A percentile compares a stretch with the other conserved stretches of the same genome.
These are phyloP conservation scores for Pelargonium hybrid DNA, from an alignment of 441 rosid genomes.

Conservation along the genomic window DNA sequence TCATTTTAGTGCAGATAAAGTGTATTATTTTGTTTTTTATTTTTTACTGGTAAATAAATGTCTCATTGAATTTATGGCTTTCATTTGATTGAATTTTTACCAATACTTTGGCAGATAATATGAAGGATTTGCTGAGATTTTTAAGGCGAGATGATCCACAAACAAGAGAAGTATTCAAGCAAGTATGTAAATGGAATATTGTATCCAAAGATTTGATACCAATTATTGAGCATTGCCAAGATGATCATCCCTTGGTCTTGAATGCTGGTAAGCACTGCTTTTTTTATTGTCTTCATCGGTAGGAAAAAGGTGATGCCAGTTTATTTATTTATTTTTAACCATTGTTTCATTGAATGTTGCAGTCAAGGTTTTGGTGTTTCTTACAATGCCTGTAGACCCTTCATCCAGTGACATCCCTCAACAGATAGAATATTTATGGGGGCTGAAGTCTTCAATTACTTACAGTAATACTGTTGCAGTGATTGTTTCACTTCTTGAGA, in stretches of 20 bases:
- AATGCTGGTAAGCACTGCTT: slow-evolving; percentile 47
- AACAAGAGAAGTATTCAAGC: slow-evolving; percentile 75
- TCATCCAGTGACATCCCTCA: slow-evolving; percentile 59
- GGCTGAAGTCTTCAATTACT: slow-evolving; percentile 61
- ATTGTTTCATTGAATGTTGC: slow-evolving; percentile 18
- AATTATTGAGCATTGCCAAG: slow-evolving; percentile 60
- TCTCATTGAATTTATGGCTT: neutral
- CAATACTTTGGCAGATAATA: slow-evolving; percentile 39
- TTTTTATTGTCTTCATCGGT: neutral
- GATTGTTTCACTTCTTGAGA: slow-evolving; percentile 67
- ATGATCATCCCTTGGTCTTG: slow-evolving; percentile 52
- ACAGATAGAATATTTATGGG: slow-evolving; percentile 81
- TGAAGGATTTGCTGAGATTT: slow-evolving; percentile 81
- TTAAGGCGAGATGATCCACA: slow-evolving; percentile 84
- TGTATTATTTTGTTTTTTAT: neutral
- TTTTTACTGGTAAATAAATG: neutral
- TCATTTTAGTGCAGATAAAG: neutral
- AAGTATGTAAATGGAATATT: slow-evolving; percentile 82
- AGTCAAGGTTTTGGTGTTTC: slow-evolving; percentile 92
- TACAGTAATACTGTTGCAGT: slow-evolving; percentile 53
- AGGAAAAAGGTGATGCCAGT: neutral
- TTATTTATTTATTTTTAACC: neutral
- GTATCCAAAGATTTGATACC: slow-evolving; percentile 87
- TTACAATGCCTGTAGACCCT: slow-evolving; percentile 84
- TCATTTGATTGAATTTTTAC: neutral